Base-by-base conservation (phyloP, 1,284 basidiomycete genomes). In the Xerocomus amazonicus region DNA sequence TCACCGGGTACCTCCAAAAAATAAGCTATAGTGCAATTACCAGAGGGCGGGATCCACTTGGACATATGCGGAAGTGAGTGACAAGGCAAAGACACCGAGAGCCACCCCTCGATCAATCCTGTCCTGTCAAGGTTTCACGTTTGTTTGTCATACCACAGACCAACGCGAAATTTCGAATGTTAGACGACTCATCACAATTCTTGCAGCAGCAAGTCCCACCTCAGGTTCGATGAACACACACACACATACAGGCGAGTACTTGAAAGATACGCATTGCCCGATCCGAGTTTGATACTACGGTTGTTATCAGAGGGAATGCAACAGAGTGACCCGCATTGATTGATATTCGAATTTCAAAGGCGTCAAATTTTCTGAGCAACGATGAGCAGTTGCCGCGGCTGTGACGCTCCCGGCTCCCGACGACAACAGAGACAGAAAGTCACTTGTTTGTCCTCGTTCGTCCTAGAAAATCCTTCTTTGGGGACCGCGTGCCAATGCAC, bases 61-160 rank as follows among this genome's bases (percentile, higher is more conserved):
- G 54, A 67, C 67, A 67, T 61, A 68, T 70, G 19, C 23, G 64
- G 65, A 60, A 60, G 34, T 43, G 43, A 51, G 43, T 50, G 50
- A 49, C 47, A 23, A 44, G 43, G 37, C 49, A 60, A 63, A 65
- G 62, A 50, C 51, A 53, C 53, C 60, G 62, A 58, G 51, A 46
- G 51, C 56, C 47, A 59, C 57, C 61, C 19, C 65, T 65, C 64
- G 64, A 66, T 66, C 64, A 65, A 38, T 55, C 44, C 51, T 60
- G 62, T 51, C 59, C n/a, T n/a, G n/a, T n/a, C 48, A 57, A 69
- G 19, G 64, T 66, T 63, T 66, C 68, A 66, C 50, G 55, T 70
- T 69, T 69, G 55, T 70, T 69, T 69, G 66, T 65, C 65, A 68
- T 60, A 42, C 46, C 34, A 32, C 48, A 32, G 36, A 28, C 36